A percentile compares a stretch with the other conserved stretches of the same genome.
phyloP scores from a whole-genome alignment of 2,329 filamentous ascomycete genomes.

The Herpotrichia juniperi region DNA sequence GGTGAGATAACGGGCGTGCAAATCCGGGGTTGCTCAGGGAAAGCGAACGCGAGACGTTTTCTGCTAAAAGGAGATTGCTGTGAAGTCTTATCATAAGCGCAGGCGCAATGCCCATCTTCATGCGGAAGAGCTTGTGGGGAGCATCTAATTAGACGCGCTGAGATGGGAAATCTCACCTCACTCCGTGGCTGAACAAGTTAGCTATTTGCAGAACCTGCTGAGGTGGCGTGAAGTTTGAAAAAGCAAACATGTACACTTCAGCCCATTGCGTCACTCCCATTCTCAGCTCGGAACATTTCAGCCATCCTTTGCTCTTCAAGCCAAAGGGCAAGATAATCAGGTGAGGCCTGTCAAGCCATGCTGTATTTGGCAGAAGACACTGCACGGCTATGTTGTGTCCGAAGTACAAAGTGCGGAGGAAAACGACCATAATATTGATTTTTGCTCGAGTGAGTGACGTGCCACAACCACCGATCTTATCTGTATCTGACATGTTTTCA shows the following conservation, averaged over 20 bases:
- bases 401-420: neutral
- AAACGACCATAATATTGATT: slow-evolving; percentile 12
- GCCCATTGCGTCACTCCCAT: too few species aligned
- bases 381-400: too few species aligned
- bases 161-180: neutral
- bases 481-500: slow-evolving; percentile 1
- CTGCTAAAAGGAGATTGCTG: neutral
- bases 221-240: neutral
- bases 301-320: too few species aligned
- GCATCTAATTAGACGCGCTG: neutral
- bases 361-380: too few species aligned
- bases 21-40: neutral
- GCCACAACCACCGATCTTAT: slow-evolving; percentile 13
- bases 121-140: neutral
- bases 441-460: slow-evolving; percentile 2
- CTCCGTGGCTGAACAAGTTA: neutral
- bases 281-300: too few species aligned
- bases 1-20: too few species aligned
- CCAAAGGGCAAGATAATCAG: too few species aligned
- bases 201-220: neutral
- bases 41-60: neutral
- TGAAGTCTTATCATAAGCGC: neutral
- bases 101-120: too few species aligned
- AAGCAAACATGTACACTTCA: too few species aligned
- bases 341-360: too few species aligned